Base-by-base conservation (phyloP, 129 eudicot species). In the Pseudognaphalium luteoalbum region DNA sequence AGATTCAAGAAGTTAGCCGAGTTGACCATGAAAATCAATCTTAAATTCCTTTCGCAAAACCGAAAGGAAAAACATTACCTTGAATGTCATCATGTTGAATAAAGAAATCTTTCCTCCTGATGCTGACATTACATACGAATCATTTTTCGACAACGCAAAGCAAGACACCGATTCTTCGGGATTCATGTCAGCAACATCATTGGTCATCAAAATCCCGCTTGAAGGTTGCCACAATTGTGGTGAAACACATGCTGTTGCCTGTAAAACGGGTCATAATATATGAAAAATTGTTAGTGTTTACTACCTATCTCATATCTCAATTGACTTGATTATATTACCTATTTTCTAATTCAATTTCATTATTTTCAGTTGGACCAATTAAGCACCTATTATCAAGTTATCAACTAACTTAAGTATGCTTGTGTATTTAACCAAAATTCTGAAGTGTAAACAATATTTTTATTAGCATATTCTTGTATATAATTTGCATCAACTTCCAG, bases 161-260 rank as follows among this genome's bases (percentile, higher is more conserved):
- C 98, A 93, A 2, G 97, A 87, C 66, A 93, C 97, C n/a, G 91
- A 86, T 67, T 93, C 98, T 76, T 93, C 98, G 14, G 91, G 85
- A 81, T 86, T 93, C 75, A 87, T 76, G 66, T 88, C 98, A 0
- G 88, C 67, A 59, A 87, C 85, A 14, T 93, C 96, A 77, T 93
- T 93, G 59, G 96, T 90, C 98, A 93, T 93, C 47, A 90, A 75
- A 72, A 88, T 93, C 73, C 98, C 98, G 57, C 98, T 93, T 22
- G 95, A 76, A 17, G 98, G 98, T 84, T 93, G 98, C 98, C 98
- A 93, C 74, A 93, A 63, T 80, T 88, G 97, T 52, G 98, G 97
- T 34, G 96, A 69, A 76, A 87, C 85, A 72, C 64, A 83, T 1
- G 98, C 93, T 61, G 97, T 88, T 44, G 98, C 98, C 98, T 93